These are phyloP conservation scores for Thermothielavioides terrestris DNA, from an alignment of 495 filamentous ascomycete genomes.

Conservation along the genomic window DNA sequence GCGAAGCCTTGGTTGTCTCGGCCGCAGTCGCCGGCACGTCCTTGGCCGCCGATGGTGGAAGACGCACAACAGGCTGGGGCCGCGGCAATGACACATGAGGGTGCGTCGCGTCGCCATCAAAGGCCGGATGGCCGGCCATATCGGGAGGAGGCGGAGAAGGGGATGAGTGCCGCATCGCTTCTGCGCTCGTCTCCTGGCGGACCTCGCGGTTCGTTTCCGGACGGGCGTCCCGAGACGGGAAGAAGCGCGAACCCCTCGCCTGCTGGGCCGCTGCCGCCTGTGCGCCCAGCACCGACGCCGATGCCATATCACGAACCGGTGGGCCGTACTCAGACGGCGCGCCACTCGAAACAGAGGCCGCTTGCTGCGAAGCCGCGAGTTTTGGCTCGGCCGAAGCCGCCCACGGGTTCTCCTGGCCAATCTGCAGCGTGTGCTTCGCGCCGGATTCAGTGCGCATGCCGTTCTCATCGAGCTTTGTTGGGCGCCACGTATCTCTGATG, in stretches of 20 bases:
- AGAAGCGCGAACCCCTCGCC: conserved; percentile 46
- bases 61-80: conserved; percentile 58
- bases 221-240: conserved; percentile 47
- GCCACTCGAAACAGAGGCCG: conserved; percentile 5
- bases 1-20: not conserved
- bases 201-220: conserved; percentile 27
- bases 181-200: conserved; percentile 15
- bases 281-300: conserved; percentile 15
- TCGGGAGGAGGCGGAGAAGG: conserved; percentile 70
- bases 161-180: conserved; percentile 32
- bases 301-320: conserved; percentile 5
- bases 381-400: conserved; percentile 12
- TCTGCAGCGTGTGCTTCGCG: conserved; percentile 18
- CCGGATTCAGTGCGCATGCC: conserved; percentile 20
- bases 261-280: conserved; percentile 5
- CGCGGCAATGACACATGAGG: conserved; percentile 63
- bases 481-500: conserved; percentile 59
- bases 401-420: conserved; percentile 23
- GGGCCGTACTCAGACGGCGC: conserved; percentile 12
- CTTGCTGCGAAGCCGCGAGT: conserved; percentile 5
- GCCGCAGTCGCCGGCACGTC: conserved; percentile 20
- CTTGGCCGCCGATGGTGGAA: conserved; percentile 48
- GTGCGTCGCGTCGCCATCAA: conserved; percentile 52
- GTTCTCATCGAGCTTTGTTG: conserved; percentile 43
- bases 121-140: conserved; percentile 60